Percentiles rank a stretch among this genome's conserved stretches.
Conservation (phyloP, 192 early-diverging fungal species). For the Chytriomyces hyalinus region DNA sequence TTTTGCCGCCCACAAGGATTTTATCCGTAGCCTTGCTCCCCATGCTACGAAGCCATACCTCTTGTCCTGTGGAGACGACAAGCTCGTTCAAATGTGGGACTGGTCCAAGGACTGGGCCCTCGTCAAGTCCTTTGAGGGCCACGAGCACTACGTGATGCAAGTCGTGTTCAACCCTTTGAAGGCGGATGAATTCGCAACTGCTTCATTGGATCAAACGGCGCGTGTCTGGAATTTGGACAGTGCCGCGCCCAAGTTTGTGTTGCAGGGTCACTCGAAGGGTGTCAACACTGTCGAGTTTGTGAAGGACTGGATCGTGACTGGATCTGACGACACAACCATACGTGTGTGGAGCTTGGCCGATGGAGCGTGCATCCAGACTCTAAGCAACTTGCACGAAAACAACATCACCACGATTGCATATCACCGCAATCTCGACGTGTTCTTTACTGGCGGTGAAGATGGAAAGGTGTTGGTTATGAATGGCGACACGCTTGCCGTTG, state of each 20-base stretch:
- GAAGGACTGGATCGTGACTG: constrained; percentile 88
- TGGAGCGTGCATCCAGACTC: constrained; percentile 89
- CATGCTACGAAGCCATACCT: constrained; percentile 98
- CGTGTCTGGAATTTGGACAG: constrained; percentile 98
- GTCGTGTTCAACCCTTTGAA: constrained; percentile 97
- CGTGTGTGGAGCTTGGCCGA: constrained; percentile 97
- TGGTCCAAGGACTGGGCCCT: constrained; percentile 96
- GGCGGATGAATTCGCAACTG: constrained; percentile 88
- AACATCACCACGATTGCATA: neutral
- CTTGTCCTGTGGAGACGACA: constrained; percentile 91
- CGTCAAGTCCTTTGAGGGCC: constrained; percentile 92
- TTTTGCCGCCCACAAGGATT: constrained; percentile 79
- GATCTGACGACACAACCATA: constrained; percentile 95
- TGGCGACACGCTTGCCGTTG: neutral
- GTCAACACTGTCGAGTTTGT: constrained; percentile 96
- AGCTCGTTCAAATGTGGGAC: constrained; percentile 99
- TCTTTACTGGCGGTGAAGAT: neutral
- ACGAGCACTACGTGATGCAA: constrained; percentile 98
- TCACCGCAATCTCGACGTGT: neutral
- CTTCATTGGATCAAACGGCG: constrained; percentile 92
- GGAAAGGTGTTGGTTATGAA: neutral
- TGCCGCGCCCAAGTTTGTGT: constrained; percentile 60
- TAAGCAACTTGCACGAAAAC: constrained; percentile 89
- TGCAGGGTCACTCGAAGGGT: constrained; percentile 95
- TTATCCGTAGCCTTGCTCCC: constrained; percentile 93